Evolutionary conservation across 768 basidiomycete species (phyloP).

Genomic region (Leccinellum rugosiceps): DNA sequence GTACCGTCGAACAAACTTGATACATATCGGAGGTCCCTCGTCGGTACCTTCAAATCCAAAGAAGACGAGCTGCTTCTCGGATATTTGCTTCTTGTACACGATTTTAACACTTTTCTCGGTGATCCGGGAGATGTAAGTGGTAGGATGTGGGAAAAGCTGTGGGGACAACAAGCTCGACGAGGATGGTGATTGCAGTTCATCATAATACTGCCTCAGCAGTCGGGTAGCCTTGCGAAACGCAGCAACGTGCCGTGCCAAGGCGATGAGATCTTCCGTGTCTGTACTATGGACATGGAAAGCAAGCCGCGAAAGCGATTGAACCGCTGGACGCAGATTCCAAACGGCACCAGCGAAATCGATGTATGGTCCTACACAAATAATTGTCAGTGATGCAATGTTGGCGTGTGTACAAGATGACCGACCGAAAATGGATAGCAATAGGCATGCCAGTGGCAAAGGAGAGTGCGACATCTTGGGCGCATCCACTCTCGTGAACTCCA

Average conservation of each 20-base stretch:
- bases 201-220: conserved; percentile 25
- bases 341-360: conserved; percentile 28
- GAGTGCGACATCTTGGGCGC: conserved; percentile 11
- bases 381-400: not conserved
- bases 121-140: conserved; percentile 9
- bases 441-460: conserved; percentile 4
- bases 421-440: conserved; percentile 26
- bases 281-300: conserved; percentile 23
- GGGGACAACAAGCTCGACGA: not conserved
- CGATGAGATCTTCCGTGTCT: conserved; percentile 5
- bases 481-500: conserved; percentile 12
- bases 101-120: conserved; percentile 1
- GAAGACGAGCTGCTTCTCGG: conserved; percentile 7
- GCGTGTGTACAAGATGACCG: not conserved
- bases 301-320: not conserved
- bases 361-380: conserved; percentile 18
- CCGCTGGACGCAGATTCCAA: conserved; percentile 20
- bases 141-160: conserved; percentile 4
- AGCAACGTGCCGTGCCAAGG: conserved; percentile 19
- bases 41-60: conserved; percentile 9
- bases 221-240: conserved; percentile 25
- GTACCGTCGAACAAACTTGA: conserved; percentile 30
- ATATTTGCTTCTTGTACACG: conserved; percentile 14
- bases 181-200: not conserved
- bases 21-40: conserved; percentile 14